Evolutionary conservation across 192 early-diverging fungal genomes (phyloP).

Genomic region (Linnemannia zychae): DNA sequence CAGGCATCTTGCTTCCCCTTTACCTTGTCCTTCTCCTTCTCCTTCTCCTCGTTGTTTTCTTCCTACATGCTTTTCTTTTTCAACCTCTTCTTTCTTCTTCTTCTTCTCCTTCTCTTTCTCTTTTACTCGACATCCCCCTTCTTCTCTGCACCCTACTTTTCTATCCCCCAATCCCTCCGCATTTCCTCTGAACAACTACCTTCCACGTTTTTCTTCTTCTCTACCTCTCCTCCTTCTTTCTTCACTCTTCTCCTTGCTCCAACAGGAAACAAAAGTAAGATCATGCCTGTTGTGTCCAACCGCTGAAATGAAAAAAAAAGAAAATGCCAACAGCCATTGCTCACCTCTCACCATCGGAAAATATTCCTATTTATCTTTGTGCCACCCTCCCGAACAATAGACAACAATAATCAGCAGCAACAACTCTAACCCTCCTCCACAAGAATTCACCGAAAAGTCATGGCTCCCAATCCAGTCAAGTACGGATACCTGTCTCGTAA

Average conservation of each 20-base stretch:
- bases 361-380: background rate
- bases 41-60: background rate
- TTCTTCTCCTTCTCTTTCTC: background rate
- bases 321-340: background rate
- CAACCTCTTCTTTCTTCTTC: background rate
- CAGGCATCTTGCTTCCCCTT: background rate
- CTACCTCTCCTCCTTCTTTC: too few species aligned
- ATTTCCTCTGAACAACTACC: background rate
- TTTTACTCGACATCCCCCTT: background rate
- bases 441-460: slow-evolving; percentile 1
- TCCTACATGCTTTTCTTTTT: background rate
- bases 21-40: background rate
- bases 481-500: slow-evolving; percentile 34
- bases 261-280: too few species aligned
- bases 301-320: background rate
- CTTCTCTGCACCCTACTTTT: background rate
- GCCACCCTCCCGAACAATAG: background rate
- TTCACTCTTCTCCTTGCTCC: too few species aligned
- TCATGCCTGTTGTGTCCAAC: too few species aligned
- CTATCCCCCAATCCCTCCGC: background rate
- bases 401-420: background rate
- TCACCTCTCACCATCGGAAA: background rate
- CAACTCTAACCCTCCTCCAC: background rate
- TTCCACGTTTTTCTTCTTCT: background rate
- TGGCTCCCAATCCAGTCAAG: slow-evolving; percentile 1